Percentiles rank a stretch among this genome's conserved stretches.
Evolutionary conservation across 306 rosid species (phyloP).

Genomic region (Prosopis cineraria): DNA sequence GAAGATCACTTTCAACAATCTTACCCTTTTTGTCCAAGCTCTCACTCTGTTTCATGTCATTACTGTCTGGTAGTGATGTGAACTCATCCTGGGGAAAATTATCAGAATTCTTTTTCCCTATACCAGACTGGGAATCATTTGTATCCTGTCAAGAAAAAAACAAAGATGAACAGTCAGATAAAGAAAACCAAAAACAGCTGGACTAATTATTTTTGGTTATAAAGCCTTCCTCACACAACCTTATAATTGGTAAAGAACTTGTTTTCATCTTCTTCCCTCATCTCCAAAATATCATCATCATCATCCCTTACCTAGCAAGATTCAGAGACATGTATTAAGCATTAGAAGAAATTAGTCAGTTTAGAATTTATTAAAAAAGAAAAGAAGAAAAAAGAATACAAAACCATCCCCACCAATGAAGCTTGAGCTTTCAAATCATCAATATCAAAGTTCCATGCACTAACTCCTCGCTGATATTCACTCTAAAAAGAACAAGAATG

Average conservation of each 20-base stretch:
- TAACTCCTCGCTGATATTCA: slow-evolving; percentile 98
- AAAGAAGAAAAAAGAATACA: slow-evolving; percentile 1
- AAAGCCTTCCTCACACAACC: slow-evolving; percentile 29
- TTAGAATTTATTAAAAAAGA: neutral
- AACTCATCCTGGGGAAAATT: slow-evolving; percentile 50
- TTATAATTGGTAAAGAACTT: slow-evolving; percentile 40
- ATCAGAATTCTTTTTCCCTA: slow-evolving; percentile 53
- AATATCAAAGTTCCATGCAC: slow-evolving; percentile 97
- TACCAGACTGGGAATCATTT: slow-evolving; percentile 46
- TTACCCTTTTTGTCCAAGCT: slow-evolving; percentile 47
- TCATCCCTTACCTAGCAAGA: slow-evolving; percentile 66
- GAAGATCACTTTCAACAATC: slow-evolving; percentile 47
- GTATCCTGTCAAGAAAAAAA: slow-evolving; percentile 53
- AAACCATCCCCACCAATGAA: slow-evolving; percentile 65
- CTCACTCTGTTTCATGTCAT: slow-evolving; percentile 49
- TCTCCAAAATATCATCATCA: slow-evolving; percentile 71
- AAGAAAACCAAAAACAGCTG: slow-evolving; percentile 20
- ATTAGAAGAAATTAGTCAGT: slow-evolving; percentile 12
- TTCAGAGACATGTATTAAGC: slow-evolving; percentile 32
- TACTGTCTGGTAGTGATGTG: slow-evolving; percentile 45
- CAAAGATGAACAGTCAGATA: neutral
- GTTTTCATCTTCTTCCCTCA: slow-evolving; percentile 71
- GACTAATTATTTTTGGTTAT: neutral
- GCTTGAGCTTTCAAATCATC: slow-evolving; percentile 98
- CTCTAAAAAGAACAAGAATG: slow-evolving; percentile 55